Evolutionary conservation across 495 filamentous ascomycete genomes (phyloP).

Genomic region (Parathielavia hyrcaniae): DNA sequence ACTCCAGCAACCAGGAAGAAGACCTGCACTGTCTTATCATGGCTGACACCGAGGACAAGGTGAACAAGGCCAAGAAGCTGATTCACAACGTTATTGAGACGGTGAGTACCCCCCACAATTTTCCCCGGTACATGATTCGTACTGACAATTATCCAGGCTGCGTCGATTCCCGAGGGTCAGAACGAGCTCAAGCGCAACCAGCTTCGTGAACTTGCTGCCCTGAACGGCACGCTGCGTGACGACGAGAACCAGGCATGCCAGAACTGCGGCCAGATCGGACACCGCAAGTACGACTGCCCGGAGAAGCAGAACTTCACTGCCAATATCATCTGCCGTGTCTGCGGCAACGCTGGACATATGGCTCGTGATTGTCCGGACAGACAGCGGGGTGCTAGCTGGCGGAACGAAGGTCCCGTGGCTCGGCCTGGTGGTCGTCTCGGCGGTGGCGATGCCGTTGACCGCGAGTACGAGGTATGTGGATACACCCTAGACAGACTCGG

Average conservation of each 20-base stretch:
- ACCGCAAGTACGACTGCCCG: constrained; percentile 97
- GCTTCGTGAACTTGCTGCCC: constrained; percentile 89
- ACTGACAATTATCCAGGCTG: constrained; percentile 58
- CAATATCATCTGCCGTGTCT: constrained; percentile 98
- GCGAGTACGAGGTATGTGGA: constrained; percentile 79
- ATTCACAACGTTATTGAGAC: constrained; percentile 98
- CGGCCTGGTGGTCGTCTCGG: constrained; percentile 55
- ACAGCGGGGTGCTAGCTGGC: constrained; percentile 84
- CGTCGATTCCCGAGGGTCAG: constrained; percentile 95
- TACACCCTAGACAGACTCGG: neutral
- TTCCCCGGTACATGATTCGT: neutral
- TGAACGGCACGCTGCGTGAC: constrained; percentile 96
- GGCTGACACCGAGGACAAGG: constrained; percentile 97
- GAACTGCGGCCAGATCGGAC: constrained; percentile 98
- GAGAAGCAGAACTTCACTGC: constrained; percentile 97
- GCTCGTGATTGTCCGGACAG: constrained; percentile 71
- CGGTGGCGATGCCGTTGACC: constrained; percentile 80
- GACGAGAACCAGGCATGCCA: constrained; percentile 99
- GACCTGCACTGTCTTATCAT: constrained; percentile 98
- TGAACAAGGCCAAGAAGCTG: constrained; percentile 94
- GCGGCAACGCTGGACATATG: constrained; percentile 54
- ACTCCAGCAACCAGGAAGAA: constrained; percentile 99
- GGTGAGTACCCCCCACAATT: constrained; percentile 49
- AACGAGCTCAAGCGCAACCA: constrained; percentile 98
- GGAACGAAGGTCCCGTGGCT: constrained; percentile 58